Evolutionary conservation across 176 grass and related monocot genomes (phyloP).

Genomic region (Pontederia paniculata): DNA sequence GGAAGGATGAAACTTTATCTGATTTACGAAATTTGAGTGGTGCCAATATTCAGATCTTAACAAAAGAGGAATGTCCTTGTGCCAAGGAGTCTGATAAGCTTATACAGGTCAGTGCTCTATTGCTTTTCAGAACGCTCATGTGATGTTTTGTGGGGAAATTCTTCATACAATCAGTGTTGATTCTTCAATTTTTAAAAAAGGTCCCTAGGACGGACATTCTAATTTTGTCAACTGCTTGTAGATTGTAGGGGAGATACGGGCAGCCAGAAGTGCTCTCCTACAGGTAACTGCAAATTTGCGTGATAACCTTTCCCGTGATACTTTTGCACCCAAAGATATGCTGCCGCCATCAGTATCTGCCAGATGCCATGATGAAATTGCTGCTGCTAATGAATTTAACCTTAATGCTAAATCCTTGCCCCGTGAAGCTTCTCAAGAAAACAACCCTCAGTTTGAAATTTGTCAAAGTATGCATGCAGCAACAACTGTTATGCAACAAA

Average conservation of each 20-base stretch:
- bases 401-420: conserved; percentile 43
- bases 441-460: conserved; percentile 30
- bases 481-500: conserved; percentile 45
- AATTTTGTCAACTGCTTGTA: conserved; percentile 23
- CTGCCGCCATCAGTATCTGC: neutral
- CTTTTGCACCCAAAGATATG: conserved; percentile 36
- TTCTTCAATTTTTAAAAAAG: neutral
- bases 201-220: too few species aligned
- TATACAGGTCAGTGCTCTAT: conserved; percentile 59
- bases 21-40: conserved; percentile 74
- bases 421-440: conserved; percentile 42
- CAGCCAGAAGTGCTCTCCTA: conserved; percentile 79
- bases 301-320: conserved; percentile 64
- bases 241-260: conserved; percentile 98
- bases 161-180: neutral
- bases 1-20: conserved; percentile 62
- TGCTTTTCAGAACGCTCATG: neutral
- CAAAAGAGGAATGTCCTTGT: conserved; percentile 74
- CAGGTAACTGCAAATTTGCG: conserved; percentile 72
- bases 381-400: conserved; percentile 23
- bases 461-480: conserved; percentile 42
- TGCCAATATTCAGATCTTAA: conserved; percentile 91
- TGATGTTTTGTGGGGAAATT: neutral
- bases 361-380: neutral
- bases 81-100: conserved; percentile 88